Conservation (phyloP, 495 filamentous ascomycete genomes). For the Trypethelium eluteriae region DNA sequence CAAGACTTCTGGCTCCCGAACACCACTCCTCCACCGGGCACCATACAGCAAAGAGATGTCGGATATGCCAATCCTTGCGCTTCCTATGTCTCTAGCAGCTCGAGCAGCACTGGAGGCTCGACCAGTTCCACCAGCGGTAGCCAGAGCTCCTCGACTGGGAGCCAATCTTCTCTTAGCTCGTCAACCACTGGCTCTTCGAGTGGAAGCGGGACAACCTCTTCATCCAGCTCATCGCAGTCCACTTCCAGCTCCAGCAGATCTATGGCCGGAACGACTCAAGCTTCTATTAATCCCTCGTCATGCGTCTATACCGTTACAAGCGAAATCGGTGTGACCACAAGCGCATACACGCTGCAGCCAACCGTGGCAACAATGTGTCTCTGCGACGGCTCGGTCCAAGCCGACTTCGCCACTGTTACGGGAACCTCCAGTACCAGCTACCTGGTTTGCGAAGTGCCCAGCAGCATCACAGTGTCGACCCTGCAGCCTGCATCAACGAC, state of each 20-base stretch:
- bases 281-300: background rate
- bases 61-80: background rate
- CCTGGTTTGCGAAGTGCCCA: conserved; percentile 2
- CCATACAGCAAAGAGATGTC: background rate
- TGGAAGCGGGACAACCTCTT: background rate
- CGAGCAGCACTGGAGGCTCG: background rate
- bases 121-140: background rate
- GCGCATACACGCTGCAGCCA: background rate
- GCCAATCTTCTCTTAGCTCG: background rate
- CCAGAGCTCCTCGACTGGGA: background rate
- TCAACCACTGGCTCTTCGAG: background rate
- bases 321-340: background rate
- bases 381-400: background rate
- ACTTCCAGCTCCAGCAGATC: background rate
- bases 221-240: background rate
- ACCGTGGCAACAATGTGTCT: conserved; percentile 2
- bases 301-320: conserved; percentile 3
- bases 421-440: background rate
- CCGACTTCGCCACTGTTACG: background rate
- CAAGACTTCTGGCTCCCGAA: background rate
- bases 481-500: background rate
- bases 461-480: background rate
- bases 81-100: background rate
- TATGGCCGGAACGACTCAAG: background rate
- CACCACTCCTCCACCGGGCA: background rate